These are phyloP conservation scores for Leccinum disarticulatum DNA, from an alignment of 768 basidiomycete species.

Conservation along the genomic window DNA sequence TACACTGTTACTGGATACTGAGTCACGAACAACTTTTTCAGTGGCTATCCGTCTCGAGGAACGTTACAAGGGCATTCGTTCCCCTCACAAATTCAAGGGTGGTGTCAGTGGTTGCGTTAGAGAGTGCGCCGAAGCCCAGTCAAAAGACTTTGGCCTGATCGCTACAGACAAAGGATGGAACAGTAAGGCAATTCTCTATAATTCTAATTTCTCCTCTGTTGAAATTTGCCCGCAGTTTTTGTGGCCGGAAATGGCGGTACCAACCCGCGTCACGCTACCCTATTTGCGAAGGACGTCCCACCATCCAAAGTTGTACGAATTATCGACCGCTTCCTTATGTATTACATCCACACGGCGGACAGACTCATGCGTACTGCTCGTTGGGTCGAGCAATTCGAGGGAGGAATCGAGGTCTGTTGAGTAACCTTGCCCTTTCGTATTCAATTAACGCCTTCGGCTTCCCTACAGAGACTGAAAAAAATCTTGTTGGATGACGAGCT, in stretches of 20 bases:
- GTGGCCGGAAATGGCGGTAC: conserved; percentile 72
- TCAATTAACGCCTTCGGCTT: neutral
- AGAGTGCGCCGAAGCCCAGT: conserved; percentile 78
- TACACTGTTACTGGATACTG: neutral
- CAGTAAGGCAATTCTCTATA: conserved; percentile 30
- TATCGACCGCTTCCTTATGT: conserved; percentile 64
- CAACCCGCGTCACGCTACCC: conserved; percentile 58
- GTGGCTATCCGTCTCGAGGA: conserved; percentile 71
- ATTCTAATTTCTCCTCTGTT: neutral
- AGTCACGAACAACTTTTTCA: conserved; percentile 9
- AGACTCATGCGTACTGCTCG: conserved; percentile 68
- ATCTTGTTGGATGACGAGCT: conserved; percentile 70
- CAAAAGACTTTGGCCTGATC: conserved; percentile 73
- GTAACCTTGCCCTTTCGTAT: neutral
- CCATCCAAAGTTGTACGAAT: conserved; percentile 59
- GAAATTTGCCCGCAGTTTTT: conserved; percentile 31
- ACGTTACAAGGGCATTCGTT: conserved; percentile 66
- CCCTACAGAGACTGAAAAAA: conserved; percentile 52
- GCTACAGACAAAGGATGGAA: conserved; percentile 84
- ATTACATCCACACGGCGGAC: conserved; percentile 74
- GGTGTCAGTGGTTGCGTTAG: conserved; percentile 74
- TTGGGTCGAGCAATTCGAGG: conserved; percentile 72
- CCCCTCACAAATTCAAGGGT: conserved; percentile 76
- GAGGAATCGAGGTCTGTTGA: conserved; percentile 56
- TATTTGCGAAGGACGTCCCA: conserved; percentile 68